phyloP scores from a whole-genome alignment of 257 asterid genomes.

The Nicotiana noctiflora region DNA sequence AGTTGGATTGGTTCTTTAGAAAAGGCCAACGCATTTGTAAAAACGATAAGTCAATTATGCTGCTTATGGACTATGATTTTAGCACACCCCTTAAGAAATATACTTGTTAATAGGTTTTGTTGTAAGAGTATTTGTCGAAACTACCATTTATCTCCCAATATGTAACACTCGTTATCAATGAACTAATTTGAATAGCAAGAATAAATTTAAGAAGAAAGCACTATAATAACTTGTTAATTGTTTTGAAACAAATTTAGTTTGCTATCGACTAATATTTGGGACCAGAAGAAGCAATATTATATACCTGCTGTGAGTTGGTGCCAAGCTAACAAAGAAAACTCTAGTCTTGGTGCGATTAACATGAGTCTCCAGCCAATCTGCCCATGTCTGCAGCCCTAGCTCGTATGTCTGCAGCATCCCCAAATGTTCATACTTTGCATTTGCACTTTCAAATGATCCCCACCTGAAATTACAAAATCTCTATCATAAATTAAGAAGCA shows the following conservation, averaged over 20 bases:
- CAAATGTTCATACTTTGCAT: constrained; percentile 26
- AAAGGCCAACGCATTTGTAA: background rate
- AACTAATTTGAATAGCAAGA: background rate
- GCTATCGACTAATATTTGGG: background rate
- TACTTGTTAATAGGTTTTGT: background rate
- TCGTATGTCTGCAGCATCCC: constrained; percentile 43
- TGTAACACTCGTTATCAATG: background rate
- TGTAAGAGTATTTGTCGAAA: background rate
- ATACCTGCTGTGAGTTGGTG: constrained; percentile 50
- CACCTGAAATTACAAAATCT: constrained; percentile 30
- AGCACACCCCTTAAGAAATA: background rate
- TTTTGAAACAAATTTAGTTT: background rate
- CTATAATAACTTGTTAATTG: background rate
- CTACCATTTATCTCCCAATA: background rate
- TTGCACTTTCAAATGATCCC: constrained; percentile 45
- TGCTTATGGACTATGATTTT: background rate
- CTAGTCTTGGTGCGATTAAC: constrained; percentile 43
- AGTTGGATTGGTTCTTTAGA: background rate
- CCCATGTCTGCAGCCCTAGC: constrained; percentile 57
- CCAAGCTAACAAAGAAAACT: constrained; percentile 48
- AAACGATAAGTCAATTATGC: background rate
- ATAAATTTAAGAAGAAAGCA: background rate
- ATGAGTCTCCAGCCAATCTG: constrained; percentile 54
- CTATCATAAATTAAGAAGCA: background rate
- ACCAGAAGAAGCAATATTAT: background rate